These are phyloP conservation scores for Microsporum canis DNA, from an alignment of 2,329 filamentous ascomycete genomes.

Conservation along the genomic window DNA sequence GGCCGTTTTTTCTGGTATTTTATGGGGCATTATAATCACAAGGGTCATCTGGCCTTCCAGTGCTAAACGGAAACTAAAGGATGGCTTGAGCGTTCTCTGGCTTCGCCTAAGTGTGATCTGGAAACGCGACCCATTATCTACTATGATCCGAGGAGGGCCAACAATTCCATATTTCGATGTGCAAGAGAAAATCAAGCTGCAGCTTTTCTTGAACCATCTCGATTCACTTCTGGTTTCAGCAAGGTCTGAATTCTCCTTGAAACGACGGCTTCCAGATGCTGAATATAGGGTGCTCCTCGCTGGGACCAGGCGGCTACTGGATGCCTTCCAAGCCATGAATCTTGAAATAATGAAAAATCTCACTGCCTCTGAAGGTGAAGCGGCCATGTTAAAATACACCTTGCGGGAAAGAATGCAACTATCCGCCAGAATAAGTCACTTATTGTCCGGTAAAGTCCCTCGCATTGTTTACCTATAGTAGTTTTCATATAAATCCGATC, in stretches of 20 bases:
- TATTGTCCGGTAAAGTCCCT: constrained; percentile 46
- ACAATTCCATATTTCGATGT: constrained; percentile 65
- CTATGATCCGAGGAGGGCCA: constrained; percentile 51
- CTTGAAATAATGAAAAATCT: constrained; percentile 75
- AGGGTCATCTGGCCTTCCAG: constrained; percentile 89
- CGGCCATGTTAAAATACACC: constrained; percentile 68
- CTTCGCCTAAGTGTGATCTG: constrained; percentile 91
- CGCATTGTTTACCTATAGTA: not conserved
- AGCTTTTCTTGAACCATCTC: constrained; percentile 63
- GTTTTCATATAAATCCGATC: too few relatives aligned
- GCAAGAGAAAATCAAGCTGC: constrained; percentile 77
- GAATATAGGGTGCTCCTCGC: constrained; percentile 64
- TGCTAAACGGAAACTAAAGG: constrained; percentile 74
- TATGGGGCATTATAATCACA: constrained; percentile 88
- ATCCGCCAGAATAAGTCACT: constrained; percentile 80
- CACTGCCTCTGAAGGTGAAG: constrained; percentile 65
- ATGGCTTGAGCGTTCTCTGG: constrained; percentile 82
- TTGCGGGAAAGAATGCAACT: constrained; percentile 66
- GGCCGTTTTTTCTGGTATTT: constrained; percentile 71
- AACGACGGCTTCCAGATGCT: constrained; percentile 70
- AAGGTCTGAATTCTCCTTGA: constrained; percentile 75
- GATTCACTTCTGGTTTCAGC: constrained; percentile 63
- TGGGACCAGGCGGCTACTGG: constrained; percentile 72
- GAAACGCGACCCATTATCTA: constrained; percentile 80
- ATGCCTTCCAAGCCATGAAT: constrained; percentile 94